A percentile compares a stretch with the other conserved stretches of the same genome.
Evolutionary conservation across 2,329 filamentous ascomycete species (phyloP).

Genomic region (Phialophora macrospora): DNA sequence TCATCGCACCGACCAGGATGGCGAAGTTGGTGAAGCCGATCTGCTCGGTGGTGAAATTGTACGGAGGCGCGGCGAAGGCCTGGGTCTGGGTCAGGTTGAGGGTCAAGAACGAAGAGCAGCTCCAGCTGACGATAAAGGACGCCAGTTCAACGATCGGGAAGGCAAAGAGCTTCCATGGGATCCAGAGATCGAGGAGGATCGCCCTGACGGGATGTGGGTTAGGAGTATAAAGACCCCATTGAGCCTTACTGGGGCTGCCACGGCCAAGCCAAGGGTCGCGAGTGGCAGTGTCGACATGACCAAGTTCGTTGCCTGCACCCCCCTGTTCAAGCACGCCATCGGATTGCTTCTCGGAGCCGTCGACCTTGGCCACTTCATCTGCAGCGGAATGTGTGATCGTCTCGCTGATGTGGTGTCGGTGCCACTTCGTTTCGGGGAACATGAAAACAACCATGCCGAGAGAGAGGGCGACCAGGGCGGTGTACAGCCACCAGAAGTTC

Average conservation of each 20-base stretch:
- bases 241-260: slow-evolving; percentile 59
- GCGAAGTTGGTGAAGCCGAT: slow-evolving; percentile 65
- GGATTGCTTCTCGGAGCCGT: slow-evolving; percentile 9
- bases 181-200: slow-evolving; percentile 61
- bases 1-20: slow-evolving; percentile 58
- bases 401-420: slow-evolving; percentile 50
- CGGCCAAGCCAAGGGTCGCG: slow-evolving; percentile 61
- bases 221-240: slow-evolving; percentile 61
- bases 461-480: slow-evolving; percentile 57
- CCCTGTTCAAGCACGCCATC: slow-evolving; percentile 25
- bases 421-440: slow-evolving; percentile 68
- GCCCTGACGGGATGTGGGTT: slow-evolving; percentile 52
- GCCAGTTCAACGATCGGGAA: slow-evolving; percentile 69
- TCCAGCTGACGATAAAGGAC: slow-evolving; percentile 66
- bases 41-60: slow-evolving; percentile 56
- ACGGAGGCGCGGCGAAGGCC: slow-evolving; percentile 60
- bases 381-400: slow-evolving; percentile 15
- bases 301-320: slow-evolving; percentile 3
- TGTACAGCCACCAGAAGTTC: slow-evolving; percentile 70
- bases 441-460: slow-evolving; percentile 61
- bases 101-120: slow-evolving; percentile 61
- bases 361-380: slow-evolving; percentile 13
- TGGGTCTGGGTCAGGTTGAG: slow-evolving; percentile 66
- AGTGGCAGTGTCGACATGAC: slow-evolving; percentile 43
- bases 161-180: slow-evolving; percentile 65